Percentiles rank a stretch among this genome's conserved stretches.
These are phyloP conservation scores for Euclidium syriacum DNA, from an alignment of 345 rosid species.

Conservation along the genomic window DNA sequence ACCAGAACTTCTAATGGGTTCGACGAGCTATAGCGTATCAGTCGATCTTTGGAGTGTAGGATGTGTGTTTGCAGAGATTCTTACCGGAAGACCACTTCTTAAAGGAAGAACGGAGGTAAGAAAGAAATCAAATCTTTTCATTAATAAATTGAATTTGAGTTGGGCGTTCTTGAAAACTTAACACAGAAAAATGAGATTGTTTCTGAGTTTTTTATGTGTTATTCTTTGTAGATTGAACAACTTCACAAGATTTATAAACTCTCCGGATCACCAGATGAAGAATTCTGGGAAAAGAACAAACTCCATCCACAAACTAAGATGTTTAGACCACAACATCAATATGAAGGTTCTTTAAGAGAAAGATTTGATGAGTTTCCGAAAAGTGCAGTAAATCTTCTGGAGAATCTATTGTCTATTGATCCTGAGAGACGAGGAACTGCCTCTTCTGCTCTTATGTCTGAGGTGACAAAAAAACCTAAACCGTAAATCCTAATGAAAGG, in stretches of 20 bases:
- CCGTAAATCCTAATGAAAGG: not conserved
- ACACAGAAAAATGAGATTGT: too few species aligned
- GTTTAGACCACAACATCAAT: slow-evolving; percentile 61
- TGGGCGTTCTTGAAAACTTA: too few species aligned
- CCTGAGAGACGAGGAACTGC: slow-evolving; percentile 71
- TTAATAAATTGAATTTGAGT: not conserved
- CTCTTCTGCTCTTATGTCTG: slow-evolving; percentile 57
- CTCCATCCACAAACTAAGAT: slow-evolving; percentile 53
- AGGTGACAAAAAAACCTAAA: slow-evolving; percentile 33
- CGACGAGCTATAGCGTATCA: slow-evolving; percentile 61
- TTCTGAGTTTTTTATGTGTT: not conserved
- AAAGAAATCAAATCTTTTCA: not conserved
- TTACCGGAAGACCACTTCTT: slow-evolving; percentile 59
- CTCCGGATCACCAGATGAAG: slow-evolving; percentile 73
- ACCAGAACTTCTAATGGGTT: slow-evolving; percentile 80
- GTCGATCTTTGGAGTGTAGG: slow-evolving; percentile 84
- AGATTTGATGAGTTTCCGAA: slow-evolving; percentile 51
- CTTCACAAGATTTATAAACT: slow-evolving; percentile 71
- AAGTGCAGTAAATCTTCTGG: slow-evolving; percentile 45
- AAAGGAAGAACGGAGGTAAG: slow-evolving; percentile 63
- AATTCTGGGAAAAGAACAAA: slow-evolving; percentile 53
- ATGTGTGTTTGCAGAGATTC: slow-evolving; percentile 68
- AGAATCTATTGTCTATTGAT: slow-evolving; percentile 54
- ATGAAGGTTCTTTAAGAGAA: slow-evolving; percentile 48
- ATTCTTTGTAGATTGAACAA: slow-evolving; percentile 58